Evolutionary conservation across 176 grass and related monocot species (phyloP), one percentile per base, ranked within the genome.

Genomic region (Musa itinerans): DNA sequence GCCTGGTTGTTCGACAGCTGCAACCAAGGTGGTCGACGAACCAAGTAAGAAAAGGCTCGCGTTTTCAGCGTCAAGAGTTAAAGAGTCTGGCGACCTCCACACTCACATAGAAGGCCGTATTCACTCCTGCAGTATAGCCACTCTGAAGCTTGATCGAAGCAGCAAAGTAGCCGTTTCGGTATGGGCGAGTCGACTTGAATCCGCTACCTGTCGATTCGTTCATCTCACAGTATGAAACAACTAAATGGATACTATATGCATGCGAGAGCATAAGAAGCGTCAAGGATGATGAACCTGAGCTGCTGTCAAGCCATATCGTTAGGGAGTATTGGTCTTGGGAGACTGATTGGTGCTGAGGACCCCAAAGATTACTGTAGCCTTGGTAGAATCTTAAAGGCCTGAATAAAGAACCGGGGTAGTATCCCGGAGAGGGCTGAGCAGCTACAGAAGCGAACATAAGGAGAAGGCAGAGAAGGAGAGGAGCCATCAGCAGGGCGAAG

Each of bases 1-100:
- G 66, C 66, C 48, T 68, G 25, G 27, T 68, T 43, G 65, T 69
- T 69, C 66, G 66, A 69, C 66, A 69, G 66, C 66, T 69, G 48
- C 26, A 43, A 34, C 5, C 8, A 43, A 48, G 1, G n/a, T n/a
- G 17, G n/a, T 62, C 9, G 17, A 62, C n/a, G 8, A 19, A 1
- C 17, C 8, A 21, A 43, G 34, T 43, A 43, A 43, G 34, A 43
- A 43, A 43, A 43, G 4, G 34, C 34, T 43, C 6, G 34, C 3
- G 34, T 43, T 43, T 43, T 43, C 34, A 43, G 34, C 4, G 34
- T 6, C 4, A 43, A 3, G 4, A 43, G 34, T 5, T 5, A n/a
- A n/a, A n/a, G 34, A 43, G 34, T 43, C 34, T 43, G 34, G 34
- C 34, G 34, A 3, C 34, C 17, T 69, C 6, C 25, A 17, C 12